Evolutionary conservation across 352 stramenopile genomes (phyloP).

Genomic region (Phytophthora citrophthora): DNA sequence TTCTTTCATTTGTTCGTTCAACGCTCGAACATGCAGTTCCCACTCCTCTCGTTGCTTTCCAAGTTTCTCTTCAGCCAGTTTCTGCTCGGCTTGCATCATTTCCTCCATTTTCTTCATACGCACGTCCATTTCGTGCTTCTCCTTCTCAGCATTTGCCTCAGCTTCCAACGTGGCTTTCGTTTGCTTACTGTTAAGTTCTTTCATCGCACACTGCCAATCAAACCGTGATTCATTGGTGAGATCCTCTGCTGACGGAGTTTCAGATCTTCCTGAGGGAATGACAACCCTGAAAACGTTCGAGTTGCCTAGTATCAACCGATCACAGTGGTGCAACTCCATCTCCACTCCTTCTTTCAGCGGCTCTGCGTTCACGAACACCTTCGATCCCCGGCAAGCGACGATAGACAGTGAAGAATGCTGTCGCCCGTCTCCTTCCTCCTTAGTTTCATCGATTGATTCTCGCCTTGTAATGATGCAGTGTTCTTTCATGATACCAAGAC

Average conservation of each 20-base stretch:
- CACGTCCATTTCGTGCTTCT: constrained; percentile 82
- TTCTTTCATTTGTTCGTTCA: constrained; percentile 80
- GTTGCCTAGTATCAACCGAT: constrained; percentile 79
- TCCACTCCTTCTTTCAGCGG: constrained; percentile 43
- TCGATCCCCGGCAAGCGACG: constrained; percentile 42
- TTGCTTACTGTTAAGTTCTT: constrained; percentile 83
- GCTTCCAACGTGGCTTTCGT: constrained; percentile 65
- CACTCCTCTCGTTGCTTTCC: constrained; percentile 72
- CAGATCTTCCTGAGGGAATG: constrained; percentile 49
- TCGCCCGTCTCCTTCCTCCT: background rate
- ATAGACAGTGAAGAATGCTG: constrained; percentile 34
- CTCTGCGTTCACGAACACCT: constrained; percentile 80
- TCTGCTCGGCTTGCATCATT: constrained; percentile 66
- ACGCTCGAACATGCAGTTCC: constrained; percentile 62
- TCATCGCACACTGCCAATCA: constrained; percentile 82
- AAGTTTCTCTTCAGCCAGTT: constrained; percentile 66
- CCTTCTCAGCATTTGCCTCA: constrained; percentile 62
- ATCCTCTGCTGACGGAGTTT: constrained; percentile 34
- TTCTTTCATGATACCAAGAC: constrained; percentile 80
- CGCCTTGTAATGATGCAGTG: constrained; percentile 59
- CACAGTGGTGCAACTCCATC: constrained; percentile 56
- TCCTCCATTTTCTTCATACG: constrained; percentile 79
- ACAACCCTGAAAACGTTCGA: constrained; percentile 83
- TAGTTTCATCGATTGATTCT: constrained; percentile 4
- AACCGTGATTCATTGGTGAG: constrained; percentile 56